Conservation (phyloP, 805 yeast genomes). For the Candida namnaoensis region DNA sequence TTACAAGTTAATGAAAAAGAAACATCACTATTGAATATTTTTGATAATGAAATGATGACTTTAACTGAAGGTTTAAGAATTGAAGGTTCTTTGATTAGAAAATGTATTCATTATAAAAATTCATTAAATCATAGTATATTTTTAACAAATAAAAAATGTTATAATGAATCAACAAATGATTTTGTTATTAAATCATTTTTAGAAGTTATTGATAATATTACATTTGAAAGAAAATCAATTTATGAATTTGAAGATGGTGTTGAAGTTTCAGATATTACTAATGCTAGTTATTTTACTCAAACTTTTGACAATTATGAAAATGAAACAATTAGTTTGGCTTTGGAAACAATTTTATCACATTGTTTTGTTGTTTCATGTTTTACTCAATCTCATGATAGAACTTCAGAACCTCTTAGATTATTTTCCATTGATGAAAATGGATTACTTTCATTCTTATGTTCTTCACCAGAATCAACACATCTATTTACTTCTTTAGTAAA, state of each 20-base stretch:
- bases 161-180: slow-evolving; percentile 4
- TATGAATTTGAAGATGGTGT: slow-evolving; percentile 11
- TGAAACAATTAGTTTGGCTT: slow-evolving; percentile 18
- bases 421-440: slow-evolving; percentile 28
- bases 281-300: slow-evolving; percentile 11
- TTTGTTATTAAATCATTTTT: slow-evolving; percentile 8
- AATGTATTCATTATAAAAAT: slow-evolving; percentile 13
- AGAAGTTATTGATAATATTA: slow-evolving; percentile 18
- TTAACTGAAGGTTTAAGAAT: slow-evolving; percentile 5
- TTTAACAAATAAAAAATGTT: slow-evolving; percentile 4
- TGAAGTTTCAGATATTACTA: slow-evolving; percentile 17
- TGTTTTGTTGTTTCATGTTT: slow-evolving; percentile 27
- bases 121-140: slow-evolving; percentile 12
- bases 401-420: slow-evolving; percentile 20
- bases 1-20: background rate
- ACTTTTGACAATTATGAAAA: slow-evolving; percentile 15
- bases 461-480: slow-evolving; percentile 7
- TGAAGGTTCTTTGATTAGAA: slow-evolving; percentile 7
- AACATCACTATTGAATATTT: background rate
- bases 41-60: background rate
- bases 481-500: slow-evolving; percentile 18
- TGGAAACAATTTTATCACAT: slow-evolving; percentile 23
- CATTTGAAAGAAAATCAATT: slow-evolving; percentile 10
- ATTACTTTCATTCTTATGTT: slow-evolving; percentile 17
- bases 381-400: slow-evolving; percentile 22